These are phyloP conservation scores for Petunia axillaris DNA, from an alignment of 257 asterid genomes.

Conservation along the genomic window DNA sequence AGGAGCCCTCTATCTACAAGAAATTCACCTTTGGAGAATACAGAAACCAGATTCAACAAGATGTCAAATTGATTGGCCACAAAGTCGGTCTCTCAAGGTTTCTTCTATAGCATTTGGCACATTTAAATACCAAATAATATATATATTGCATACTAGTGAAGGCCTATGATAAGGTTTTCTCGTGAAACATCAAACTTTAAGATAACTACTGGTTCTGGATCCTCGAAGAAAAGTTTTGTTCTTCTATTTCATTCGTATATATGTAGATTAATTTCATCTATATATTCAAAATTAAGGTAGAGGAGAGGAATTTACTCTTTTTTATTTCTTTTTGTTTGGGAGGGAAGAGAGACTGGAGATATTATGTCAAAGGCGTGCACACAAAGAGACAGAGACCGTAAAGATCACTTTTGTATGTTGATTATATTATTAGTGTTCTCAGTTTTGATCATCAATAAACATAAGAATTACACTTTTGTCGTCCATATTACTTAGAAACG, in stretches of 20 bases:
- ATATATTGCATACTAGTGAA: background rate
- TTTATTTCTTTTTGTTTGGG: background rate
- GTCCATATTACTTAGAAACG: background rate
- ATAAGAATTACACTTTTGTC: background rate
- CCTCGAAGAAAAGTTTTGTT: background rate
- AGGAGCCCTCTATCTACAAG: conserved; percentile 51
- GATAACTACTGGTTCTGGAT: background rate
- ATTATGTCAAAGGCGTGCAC: background rate
- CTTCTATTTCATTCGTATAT: background rate
- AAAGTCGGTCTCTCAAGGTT: conserved; percentile 72
- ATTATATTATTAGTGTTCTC: background rate
- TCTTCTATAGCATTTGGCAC: background rate
- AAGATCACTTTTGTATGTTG: background rate
- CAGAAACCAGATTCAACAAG: conserved; percentile 56
- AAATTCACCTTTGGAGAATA: conserved; percentile 65
- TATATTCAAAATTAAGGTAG: background rate
- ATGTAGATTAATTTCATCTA: background rate
- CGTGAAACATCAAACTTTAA: background rate
- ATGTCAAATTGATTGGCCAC: conserved; percentile 51
- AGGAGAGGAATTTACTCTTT: background rate
- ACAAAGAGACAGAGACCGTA: background rate
- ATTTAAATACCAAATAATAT: background rate
- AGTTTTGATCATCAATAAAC: background rate
- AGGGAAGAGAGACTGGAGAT: background rate
- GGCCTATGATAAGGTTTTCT: background rate